phyloP scores from a whole-genome alignment of 306 rosid species.

The Dicorynia guianensis region DNA sequence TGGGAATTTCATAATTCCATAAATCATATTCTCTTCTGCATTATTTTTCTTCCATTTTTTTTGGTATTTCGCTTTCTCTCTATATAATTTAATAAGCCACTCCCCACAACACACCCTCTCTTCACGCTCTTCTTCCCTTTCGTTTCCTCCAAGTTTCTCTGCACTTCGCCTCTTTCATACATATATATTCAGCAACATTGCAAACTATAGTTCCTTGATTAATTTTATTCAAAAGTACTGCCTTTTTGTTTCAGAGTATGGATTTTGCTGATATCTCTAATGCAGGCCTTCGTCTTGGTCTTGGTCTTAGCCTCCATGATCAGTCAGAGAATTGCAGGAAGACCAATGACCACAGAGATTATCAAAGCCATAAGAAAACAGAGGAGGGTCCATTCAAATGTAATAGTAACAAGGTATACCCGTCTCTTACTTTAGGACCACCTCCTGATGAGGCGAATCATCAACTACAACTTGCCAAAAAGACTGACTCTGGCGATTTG shows the following conservation, averaged over 20 bases:
- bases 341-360: slow-evolving; percentile 30
- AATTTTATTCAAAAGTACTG: slow-evolving; percentile 6
- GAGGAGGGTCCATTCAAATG: slow-evolving; percentile 50
- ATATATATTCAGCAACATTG: not conserved
- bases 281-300: slow-evolving; percentile 54
- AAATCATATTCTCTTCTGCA: slow-evolving; percentile 32
- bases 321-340: slow-evolving; percentile 22
- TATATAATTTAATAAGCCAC: slow-evolving; percentile 43
- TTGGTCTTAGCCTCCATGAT: slow-evolving; percentile 52
- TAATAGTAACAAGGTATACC: slow-evolving; percentile 40
- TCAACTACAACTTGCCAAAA: slow-evolving; percentile 9
- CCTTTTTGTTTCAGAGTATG: slow-evolving; percentile 16
- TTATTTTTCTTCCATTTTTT: not conserved
- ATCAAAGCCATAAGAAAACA: slow-evolving; percentile 36
- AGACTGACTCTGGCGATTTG: slow-evolving; percentile 38
- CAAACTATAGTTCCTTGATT: not conserved
- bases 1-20: slow-evolving; percentile 48
- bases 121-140: slow-evolving; percentile 8
- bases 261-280: slow-evolving; percentile 51
- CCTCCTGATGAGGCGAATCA: slow-evolving; percentile 22
- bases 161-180: not conserved
- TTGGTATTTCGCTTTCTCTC: not conserved
- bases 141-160: slow-evolving; percentile 3
- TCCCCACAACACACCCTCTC: slow-evolving; percentile 41
- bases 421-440: slow-evolving; percentile 68